A percentile compares a stretch with the other conserved stretches of the same genome.
Conservation (phyloP, 805 yeast species). For the Cyberlindnera meyerae region DNA sequence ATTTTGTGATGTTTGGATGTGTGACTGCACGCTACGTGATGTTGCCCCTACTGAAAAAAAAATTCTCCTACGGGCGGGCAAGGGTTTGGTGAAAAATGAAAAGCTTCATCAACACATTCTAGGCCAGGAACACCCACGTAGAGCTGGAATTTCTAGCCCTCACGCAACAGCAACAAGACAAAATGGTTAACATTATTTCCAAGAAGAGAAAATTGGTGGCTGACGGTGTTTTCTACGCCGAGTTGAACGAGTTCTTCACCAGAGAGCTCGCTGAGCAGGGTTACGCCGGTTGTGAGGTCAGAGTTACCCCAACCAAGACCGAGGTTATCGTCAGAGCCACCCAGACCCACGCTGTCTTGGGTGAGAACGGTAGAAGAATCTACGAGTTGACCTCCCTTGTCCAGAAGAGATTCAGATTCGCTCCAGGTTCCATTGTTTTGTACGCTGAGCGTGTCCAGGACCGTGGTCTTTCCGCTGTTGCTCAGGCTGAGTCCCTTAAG, state of each 20-base stretch:
- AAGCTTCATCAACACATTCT: conserved; percentile 1
- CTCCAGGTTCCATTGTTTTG: conserved; percentile 88
- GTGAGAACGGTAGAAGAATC: conserved; percentile 99
- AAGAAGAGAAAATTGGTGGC: conserved; percentile 99
- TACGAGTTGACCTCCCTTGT: conserved; percentile 96
- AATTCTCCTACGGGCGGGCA: neutral
- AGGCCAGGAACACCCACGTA: neutral
- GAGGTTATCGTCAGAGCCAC: conserved; percentile 99
- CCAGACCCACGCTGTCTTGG: conserved; percentile 96
- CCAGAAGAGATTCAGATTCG: conserved; percentile 97
- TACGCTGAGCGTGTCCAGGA: conserved; percentile 99
- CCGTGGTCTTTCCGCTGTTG: conserved; percentile 99
- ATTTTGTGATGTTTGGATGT: conserved; percentile 1
- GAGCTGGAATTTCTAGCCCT: no score
- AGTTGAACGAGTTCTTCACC: conserved; percentile 99
- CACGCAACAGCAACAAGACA: conserved; percentile 10
- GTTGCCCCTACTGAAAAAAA: neutral
- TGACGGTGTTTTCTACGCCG: conserved; percentile 99
- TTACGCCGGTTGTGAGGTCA: conserved; percentile 99
- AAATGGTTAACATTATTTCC: conserved; percentile 54
- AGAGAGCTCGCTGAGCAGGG: conserved; percentile 99
- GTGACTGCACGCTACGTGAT: conserved; percentile 1
- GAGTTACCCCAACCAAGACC: conserved; percentile 96
- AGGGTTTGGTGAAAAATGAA: conserved; percentile 5
- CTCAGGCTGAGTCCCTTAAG: conserved; percentile 98